A percentile compares a stretch with the other conserved stretches of the same genome.
Conservation (phyloP, 2,329 filamentous ascomycete species). For the Alternaria triticimaculans region DNA sequence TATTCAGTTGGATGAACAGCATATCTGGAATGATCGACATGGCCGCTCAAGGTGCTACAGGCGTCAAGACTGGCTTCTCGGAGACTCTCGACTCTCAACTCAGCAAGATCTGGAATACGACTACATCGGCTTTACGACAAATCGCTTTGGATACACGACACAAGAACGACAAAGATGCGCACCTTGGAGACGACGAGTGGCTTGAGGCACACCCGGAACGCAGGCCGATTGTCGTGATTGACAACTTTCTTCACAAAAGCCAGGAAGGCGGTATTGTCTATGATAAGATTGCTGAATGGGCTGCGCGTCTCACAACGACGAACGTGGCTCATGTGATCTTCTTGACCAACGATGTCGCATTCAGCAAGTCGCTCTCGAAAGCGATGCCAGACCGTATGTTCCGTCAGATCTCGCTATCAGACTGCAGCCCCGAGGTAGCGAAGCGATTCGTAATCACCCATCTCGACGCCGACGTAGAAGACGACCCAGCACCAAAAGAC, state of each 20-base stretch:
- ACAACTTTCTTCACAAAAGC: slow-evolving; percentile 87
- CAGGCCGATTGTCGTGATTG: slow-evolving; percentile 83
- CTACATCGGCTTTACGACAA: slow-evolving; percentile 76
- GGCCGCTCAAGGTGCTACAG: slow-evolving; percentile 90
- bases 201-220: slow-evolving; percentile 87
- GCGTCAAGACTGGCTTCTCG: slow-evolving; percentile 91
- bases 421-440: slow-evolving; percentile 82
- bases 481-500: slow-evolving; percentile 49
- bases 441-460: slow-evolving; percentile 90
- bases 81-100: slow-evolving; percentile 91
- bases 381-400: slow-evolving; percentile 91
- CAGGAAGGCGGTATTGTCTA: slow-evolving; percentile 57
- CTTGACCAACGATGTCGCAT: slow-evolving; percentile 86
- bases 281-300: slow-evolving; percentile 76
- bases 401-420: slow-evolving; percentile 82
- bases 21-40: slow-evolving; percentile 91
- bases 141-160: slow-evolving; percentile 74
- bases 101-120: slow-evolving; percentile 86
- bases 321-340: slow-evolving; percentile 96
- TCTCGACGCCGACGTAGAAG: slow-evolving; percentile 62
- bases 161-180: slow-evolving; percentile 75
- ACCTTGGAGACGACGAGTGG: slow-evolving; percentile 82
- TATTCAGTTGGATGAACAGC: slow-evolving; percentile 97
- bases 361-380: slow-evolving; percentile 84
- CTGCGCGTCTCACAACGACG: slow-evolving; percentile 80